These are phyloP conservation scores for Diaporthe sp. DNA, from an alignment of 2,329 filamentous ascomycete genomes.

Conservation along the genomic window DNA sequence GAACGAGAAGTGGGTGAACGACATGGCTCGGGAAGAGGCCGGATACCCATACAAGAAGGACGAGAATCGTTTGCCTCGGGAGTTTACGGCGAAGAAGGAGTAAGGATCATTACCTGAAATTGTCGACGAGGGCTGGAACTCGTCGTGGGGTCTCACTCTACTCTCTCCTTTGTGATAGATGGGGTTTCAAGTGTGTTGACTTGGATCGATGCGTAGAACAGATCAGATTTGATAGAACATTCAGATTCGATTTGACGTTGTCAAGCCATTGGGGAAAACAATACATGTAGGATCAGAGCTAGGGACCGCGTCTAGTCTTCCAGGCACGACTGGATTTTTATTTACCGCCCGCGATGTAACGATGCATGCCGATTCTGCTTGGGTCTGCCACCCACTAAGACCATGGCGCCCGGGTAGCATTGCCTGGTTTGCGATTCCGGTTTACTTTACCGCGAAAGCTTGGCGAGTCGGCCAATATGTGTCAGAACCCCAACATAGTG, in stretches of 20 bases:
- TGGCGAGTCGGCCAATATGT: constrained; percentile 5
- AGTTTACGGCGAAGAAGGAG: constrained; percentile 52
- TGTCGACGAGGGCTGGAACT: not conserved
- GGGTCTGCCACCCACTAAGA: not conserved
- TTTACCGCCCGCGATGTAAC: constrained; percentile 16
- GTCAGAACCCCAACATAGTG: constrained; percentile 30
- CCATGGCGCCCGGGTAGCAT: not conserved
- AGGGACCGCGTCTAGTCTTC: not conserved
- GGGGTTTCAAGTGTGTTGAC: not conserved
- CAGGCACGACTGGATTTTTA: constrained; percentile 4
- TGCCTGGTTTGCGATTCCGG: constrained; percentile 13
- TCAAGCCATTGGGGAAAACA: not conserved
- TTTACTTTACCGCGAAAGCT: constrained; percentile 5
- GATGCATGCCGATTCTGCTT: not conserved
- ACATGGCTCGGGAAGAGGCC: constrained; percentile 77
- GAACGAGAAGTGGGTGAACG: constrained; percentile 77
- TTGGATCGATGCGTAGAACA: not conserved
- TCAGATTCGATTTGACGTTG: not conserved
- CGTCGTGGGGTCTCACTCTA: not conserved
- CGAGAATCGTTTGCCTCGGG: constrained; percentile 72
- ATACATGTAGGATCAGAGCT: not conserved
- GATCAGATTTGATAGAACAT: not conserved
- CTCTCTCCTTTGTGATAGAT: not conserved
- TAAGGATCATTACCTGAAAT: not conserved
- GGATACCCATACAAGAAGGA: constrained; percentile 67